Evolutionary conservation across 2,329 filamentous ascomycete genomes (phyloP), one percentile per base, ranked within the genome.

Genomic region (Talaromyces marneffei): DNA sequence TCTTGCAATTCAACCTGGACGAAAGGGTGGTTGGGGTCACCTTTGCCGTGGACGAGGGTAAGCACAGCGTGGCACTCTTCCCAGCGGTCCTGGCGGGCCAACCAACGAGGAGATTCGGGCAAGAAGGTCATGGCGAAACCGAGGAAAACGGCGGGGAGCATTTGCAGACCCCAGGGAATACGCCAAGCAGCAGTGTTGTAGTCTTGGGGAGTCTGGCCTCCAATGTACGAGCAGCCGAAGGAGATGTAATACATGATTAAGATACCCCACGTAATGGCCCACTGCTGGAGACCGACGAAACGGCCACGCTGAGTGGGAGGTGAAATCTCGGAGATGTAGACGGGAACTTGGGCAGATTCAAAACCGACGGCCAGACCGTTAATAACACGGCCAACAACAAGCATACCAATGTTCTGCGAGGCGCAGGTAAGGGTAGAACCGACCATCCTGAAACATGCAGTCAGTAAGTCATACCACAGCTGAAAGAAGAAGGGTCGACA

Each of bases 361-460:
- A 92, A 90, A 63, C 89, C 90, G 60, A 92, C 87, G 61, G 86
- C 86, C 66, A 91, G 69, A 44, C 89, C 89, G 65, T 88, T 87
- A 72, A 92, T 84, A 64, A 88, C 77, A 64, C 90, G 85, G 2
- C 89, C 89, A 2, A 83, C 83, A 63, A 89, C 85, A 18, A 92
- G 81, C 87, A 91, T 90, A 29, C 78, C 81, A 44, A 91, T 83
- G 68, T 86, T 85, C 67, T 87, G 82, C 1, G 87, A 72, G 1
- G 86, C 83, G 54, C 82, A 83, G 68, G 87, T 82, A 61, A 91
- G 82, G 61, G 84, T 83, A 62, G 75, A 81, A 27, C 83, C 83
- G 60, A 85, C 78, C 20, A 60, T 23, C 61, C 61, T 63, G 35
- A 20, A 25, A 9, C 12, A 31, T n/a, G n/a, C n/a, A 18, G 4